These are phyloP conservation scores for Trametes pubescens DNA, from an alignment of 1,284 basidiomycete genomes.

Conservation along the genomic window DNA sequence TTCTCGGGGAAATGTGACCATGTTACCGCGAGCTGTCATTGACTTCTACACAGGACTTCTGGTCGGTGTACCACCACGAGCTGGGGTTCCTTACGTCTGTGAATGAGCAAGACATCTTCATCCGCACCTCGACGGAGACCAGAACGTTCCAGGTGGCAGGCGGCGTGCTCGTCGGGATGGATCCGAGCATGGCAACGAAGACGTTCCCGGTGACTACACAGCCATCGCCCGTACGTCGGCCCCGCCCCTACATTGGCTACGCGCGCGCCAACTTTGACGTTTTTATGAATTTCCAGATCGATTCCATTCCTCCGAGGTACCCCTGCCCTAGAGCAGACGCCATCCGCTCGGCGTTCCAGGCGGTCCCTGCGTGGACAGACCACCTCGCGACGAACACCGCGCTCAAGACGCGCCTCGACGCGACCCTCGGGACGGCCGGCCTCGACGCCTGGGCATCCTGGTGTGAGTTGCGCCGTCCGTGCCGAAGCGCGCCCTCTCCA, in stretches of 20 bases:
- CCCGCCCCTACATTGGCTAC: conserved; percentile 2
- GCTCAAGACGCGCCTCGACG: conserved; percentile 52
- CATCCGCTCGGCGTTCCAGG: conserved; percentile 54
- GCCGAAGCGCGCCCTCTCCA: conserved; percentile 2
- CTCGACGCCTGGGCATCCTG: conserved; percentile 56
- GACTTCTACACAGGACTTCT: conserved; percentile 52
- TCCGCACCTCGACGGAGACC: conserved; percentile 55
- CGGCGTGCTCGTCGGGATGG: conserved; percentile 60
- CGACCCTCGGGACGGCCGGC: conserved; percentile 54
- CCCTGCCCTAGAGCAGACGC: conserved; percentile 54
- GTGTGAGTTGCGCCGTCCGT: conserved; percentile 39
- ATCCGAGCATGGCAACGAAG: conserved; percentile 44
- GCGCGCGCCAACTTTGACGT: not conserved
- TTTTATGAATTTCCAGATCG: conserved; percentile 47
- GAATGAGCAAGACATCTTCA: conserved; percentile 50
- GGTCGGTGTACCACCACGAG: conserved; percentile 54
- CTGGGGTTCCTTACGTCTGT: conserved; percentile 52
- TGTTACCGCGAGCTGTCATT: not conserved
- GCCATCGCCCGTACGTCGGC: conserved; percentile 38
- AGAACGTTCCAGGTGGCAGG: conserved; percentile 61
- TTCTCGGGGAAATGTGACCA: too few relatives aligned
- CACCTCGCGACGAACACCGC: conserved; percentile 53
- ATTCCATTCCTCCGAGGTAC: conserved; percentile 59
- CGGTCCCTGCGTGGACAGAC: conserved; percentile 57
- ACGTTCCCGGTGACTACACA: conserved; percentile 54